Base-by-base conservation (phyloP, 257 asterid species). In the Vinca minor region DNA sequence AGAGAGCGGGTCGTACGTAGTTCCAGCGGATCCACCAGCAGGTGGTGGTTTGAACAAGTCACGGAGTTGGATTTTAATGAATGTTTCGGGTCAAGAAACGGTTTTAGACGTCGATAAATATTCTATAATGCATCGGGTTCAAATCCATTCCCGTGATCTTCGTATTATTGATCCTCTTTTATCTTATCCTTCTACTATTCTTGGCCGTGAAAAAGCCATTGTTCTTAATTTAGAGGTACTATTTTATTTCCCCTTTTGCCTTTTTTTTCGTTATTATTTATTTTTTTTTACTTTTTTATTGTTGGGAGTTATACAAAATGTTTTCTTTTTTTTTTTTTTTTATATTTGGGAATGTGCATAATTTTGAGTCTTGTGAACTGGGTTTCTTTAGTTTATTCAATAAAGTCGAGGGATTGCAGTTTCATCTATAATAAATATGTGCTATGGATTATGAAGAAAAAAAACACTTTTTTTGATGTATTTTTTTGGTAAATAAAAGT, bases 61-160 rank as follows among this genome's bases (percentile, higher is more conserved):
- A 28, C 74, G 95, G 68, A 90, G 86, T 71, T 87, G 97, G 97
- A 74, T 91, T 13, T 58, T 84, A 5, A 74, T 91, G 75, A 87
- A 84, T 66, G 75, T 77, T 6, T 70, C 81, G 8, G 97, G 97
- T 12, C 62, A 77, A 6, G 97, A 91, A 55, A 58, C 64, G 8
- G 45, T 81, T 0, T 59, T 91, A 44, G 96, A 87, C 67, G 94
- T 83, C 10, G 95, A 91, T 55, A 91, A 91, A 66, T 87, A 87
- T 47, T 81, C 81, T 34, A 87, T 91, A 81, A 91, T 91, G 96
- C 95, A 85, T 62, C 91, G 96, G 44, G 94, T 84, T 65, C 93
- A 85, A 79, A 87, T 91, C 20, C 95, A 87, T 73, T 91, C 96
- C 0, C 96, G 98, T 31, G 95, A 92, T 80, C 92, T 88, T 57